Evolutionary conservation across 192 early-diverging fungal genomes (phyloP).

Genomic region (Rhizophlyctis rosea): DNA sequence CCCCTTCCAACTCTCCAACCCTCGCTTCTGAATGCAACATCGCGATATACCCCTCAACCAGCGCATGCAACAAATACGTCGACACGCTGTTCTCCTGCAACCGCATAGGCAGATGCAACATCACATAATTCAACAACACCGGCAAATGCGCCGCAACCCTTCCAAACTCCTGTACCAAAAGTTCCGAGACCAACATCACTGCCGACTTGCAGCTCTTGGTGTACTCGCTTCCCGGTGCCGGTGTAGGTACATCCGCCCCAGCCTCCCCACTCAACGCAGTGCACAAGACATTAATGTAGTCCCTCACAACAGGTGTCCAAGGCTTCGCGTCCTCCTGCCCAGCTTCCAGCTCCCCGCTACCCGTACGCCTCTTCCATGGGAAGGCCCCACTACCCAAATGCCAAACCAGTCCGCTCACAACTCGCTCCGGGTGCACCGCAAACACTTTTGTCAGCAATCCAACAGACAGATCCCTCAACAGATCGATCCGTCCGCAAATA

Average conservation of each 20-base stretch:
- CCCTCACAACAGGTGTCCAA: conserved; percentile 24
- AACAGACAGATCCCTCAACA: conserved; percentile 20
- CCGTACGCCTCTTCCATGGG: conserved; percentile 21
- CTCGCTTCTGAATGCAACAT: conserved; percentile 11
- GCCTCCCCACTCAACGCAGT: conserved; percentile 27
- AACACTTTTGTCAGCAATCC: conserved; percentile 19
- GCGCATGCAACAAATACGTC: conserved; percentile 22
- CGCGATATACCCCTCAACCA: conserved; percentile 38
- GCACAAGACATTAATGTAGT: conserved; percentile 38
- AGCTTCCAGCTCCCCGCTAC: background rate
- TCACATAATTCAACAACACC: conserved; percentile 40
- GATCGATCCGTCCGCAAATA: conserved; percentile 32
- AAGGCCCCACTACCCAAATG: conserved; percentile 38
- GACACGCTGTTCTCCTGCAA: conserved; percentile 27
- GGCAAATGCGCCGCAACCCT: conserved; percentile 35
- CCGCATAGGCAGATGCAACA: conserved; percentile 32
- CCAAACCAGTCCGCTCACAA: conserved; percentile 18
- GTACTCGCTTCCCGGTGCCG: conserved; percentile 33
- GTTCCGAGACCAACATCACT: conserved; percentile 31
- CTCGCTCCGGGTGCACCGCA: conserved; percentile 27
- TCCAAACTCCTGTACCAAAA: conserved; percentile 39
- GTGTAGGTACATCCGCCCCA: no score
- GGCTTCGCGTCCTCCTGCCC: conserved; percentile 1
- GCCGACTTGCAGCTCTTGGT: conserved; percentile 19
- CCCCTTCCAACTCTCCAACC: conserved; percentile 4